phyloP scores from a whole-genome alignment of 2,329 filamentous ascomycete species.

The Pyrenochaeta sp. region DNA sequence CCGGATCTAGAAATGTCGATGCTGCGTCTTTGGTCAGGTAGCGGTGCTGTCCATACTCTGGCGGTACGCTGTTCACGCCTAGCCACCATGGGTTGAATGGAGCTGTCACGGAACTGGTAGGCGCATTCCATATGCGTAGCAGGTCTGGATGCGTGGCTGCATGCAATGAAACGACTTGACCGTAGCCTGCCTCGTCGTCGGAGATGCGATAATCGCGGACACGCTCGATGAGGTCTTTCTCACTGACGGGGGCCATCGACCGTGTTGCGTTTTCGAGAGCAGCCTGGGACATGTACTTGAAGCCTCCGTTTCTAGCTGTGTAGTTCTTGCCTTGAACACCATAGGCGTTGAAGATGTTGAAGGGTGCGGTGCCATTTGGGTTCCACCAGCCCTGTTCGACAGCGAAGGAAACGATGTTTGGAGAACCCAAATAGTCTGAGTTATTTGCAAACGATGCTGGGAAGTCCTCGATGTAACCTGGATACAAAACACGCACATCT shows the following conservation, averaged over 20 bases:
- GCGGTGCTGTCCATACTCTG: slow-evolving; percentile 46
- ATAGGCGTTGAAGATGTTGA: slow-evolving; percentile 50
- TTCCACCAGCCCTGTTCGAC: slow-evolving; percentile 48
- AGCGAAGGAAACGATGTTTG: slow-evolving; percentile 47
- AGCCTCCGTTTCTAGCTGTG: slow-evolving; percentile 45
- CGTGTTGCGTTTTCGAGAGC: slow-evolving; percentile 46
- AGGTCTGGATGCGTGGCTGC: slow-evolving; percentile 39
- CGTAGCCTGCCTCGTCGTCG: slow-evolving; percentile 49
- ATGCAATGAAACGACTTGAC: slow-evolving; percentile 42
- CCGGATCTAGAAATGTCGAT: slow-evolving; percentile 42
- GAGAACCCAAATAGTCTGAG: slow-evolving; percentile 43
- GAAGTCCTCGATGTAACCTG: slow-evolving; percentile 50
- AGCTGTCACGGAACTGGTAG: slow-evolving; percentile 45
- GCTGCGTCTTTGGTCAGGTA: slow-evolving; percentile 47
- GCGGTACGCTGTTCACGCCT: slow-evolving; percentile 39
- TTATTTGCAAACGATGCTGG: slow-evolving; percentile 41
- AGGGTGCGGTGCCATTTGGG: slow-evolving; percentile 39
- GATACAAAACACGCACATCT: slow-evolving; percentile 45
- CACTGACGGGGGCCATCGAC: slow-evolving; percentile 59
- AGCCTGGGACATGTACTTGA: slow-evolving; percentile 50
- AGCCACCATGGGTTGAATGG: slow-evolving; percentile 49
- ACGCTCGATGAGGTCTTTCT: slow-evolving; percentile 57
- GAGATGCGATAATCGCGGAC: slow-evolving; percentile 48
- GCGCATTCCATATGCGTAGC: slow-evolving; percentile 46
- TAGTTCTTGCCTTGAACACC: slow-evolving; percentile 37